phyloP scores from a whole-genome alignment of 1,139 yeast species.

The Yamadazyma atlantica region DNA sequence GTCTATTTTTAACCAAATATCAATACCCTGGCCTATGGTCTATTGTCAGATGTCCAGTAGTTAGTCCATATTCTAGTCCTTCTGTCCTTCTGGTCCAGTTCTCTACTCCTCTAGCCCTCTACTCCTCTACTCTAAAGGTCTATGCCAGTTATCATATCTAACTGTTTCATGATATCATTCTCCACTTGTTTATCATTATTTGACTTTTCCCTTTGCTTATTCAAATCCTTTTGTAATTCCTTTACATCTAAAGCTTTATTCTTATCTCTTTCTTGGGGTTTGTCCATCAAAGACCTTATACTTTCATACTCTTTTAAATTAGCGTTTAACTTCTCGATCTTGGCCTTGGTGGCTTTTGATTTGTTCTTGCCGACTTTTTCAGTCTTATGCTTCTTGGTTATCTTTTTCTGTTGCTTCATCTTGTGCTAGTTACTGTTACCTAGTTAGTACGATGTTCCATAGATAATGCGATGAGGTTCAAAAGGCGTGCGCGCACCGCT shows the following conservation, averaged over 20 bases:
- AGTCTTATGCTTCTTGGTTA: conserved; percentile 16
- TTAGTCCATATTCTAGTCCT: no score
- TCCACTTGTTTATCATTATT: conserved; percentile 45
- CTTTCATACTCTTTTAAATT: conserved; percentile 37
- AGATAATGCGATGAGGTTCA: conserved; percentile 1
- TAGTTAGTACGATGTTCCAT: neutral
- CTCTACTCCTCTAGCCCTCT: neutral
- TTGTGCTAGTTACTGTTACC: neutral
- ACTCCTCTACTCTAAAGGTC: conserved; percentile 8
- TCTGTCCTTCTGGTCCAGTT: no score
- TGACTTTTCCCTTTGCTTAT: conserved; percentile 37
- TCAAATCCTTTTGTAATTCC: conserved; percentile 41
- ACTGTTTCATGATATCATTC: conserved; percentile 52
- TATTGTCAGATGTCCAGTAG: no score
- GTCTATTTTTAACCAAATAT: no score
- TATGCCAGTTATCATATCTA: conserved; percentile 59
- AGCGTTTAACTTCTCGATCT: conserved; percentile 46
- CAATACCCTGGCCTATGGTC: no score
- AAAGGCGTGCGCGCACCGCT: neutral
- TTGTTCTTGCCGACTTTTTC: conserved; percentile 17
- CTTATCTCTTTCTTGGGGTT: conserved; percentile 7
- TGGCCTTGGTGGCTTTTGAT: conserved; percentile 36
- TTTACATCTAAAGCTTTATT: conserved; percentile 32
- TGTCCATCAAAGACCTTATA: conserved; percentile 22
- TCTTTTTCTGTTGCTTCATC: conserved; percentile 7